Evolutionary conservation across 2,329 filamentous ascomycete genomes (phyloP), one percentile per base, ranked within the genome.

Genomic region (Pestalotiopsis sp.): DNA sequence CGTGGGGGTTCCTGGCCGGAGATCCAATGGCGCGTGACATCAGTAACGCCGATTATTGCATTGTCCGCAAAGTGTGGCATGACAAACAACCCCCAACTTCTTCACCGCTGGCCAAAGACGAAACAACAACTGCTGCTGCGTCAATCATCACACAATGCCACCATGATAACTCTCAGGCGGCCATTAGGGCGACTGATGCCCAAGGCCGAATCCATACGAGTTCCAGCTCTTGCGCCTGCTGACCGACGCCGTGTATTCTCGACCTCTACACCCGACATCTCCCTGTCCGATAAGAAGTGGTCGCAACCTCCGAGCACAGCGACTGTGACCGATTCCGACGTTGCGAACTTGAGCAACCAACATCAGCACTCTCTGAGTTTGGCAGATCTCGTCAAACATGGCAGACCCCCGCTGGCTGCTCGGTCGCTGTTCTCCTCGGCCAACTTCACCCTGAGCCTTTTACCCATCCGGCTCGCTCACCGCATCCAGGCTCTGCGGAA

Each of bases 401-500:
- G 96, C 69, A 90, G 92, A 6, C 95, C 95, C 39, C 94, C 96
- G 0, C 87, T 98, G 64, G 92, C 92, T 3, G 88, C 91, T 67
- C 85, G 91, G 52, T 92, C 93, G 24, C 88, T 99, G 67, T 89
- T 97, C 74, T 89, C 91, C 48, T 98, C 94, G 1, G 96, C 96
- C 70, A 97, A 98, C 82, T 98, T 98, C 82, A 97, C 96, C 13
- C 91, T 98, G 72, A 93, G 91, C 35, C 92, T 98, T 65, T 90
- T 98, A 10, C 96, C 96, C 14, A 92, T 96, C 63, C 93, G 96
- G 48, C 90, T 99, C 30, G 96, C 96, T 30, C 94, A 97, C 78
- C 93, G 96, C 67, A 97, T 99, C 71, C 93, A 97, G 78, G 94
- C 94, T 57, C 85, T 99, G 20, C 91, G 94, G 71, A 97, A 97